These are phyloP conservation scores for Kodamaea nitidulidarum DNA, from an alignment of 805 yeast species.

Conservation along the genomic window DNA sequence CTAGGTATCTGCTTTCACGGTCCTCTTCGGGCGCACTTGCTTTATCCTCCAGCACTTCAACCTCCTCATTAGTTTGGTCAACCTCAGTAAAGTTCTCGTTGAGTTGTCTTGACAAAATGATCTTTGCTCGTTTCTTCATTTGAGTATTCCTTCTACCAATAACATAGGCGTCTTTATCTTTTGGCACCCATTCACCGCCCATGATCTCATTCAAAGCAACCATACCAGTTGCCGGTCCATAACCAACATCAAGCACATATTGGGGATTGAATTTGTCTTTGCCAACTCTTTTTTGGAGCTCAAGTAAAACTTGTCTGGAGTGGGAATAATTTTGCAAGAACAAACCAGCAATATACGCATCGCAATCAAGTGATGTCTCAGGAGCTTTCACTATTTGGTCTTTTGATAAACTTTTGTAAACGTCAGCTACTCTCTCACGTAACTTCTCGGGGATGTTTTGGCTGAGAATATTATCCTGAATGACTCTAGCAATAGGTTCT, in stretches of 20 bases:
- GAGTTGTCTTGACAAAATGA: slow-evolving; percentile 65
- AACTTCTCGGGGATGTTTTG: slow-evolving; percentile 60
- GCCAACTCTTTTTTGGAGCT: slow-evolving; percentile 55
- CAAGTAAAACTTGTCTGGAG: slow-evolving; percentile 59
- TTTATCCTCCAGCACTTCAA: slow-evolving; percentile 9
- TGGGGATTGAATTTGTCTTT: slow-evolving; percentile 54
- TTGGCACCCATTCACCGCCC: slow-evolving; percentile 61
- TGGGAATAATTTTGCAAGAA: slow-evolving; percentile 81
- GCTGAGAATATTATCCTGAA: slow-evolving; percentile 60
- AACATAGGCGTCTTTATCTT: slow-evolving; percentile 65
- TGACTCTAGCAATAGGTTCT: slow-evolving; percentile 48
- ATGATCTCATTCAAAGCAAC: slow-evolving; percentile 80
- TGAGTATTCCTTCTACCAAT: slow-evolving; percentile 53
- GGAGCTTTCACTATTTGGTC: slow-evolving; percentile 52
- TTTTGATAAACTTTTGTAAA: slow-evolving; percentile 48
- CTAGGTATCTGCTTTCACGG: slow-evolving; percentile 23
- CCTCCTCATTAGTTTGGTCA: slow-evolving; percentile 6
- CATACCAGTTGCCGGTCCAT: slow-evolving; percentile 92
- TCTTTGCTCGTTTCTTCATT: slow-evolving; percentile 79
- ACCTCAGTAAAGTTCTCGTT: slow-evolving; percentile 34
- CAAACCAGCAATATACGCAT: slow-evolving; percentile 74
- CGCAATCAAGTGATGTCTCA: slow-evolving; percentile 50
- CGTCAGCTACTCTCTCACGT: slow-evolving; percentile 56
- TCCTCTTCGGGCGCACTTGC: no score
- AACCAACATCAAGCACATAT: slow-evolving; percentile 72